A percentile compares a stretch with the other conserved stretches of the same genome.
phyloP scores from a whole-genome alignment of 768 basidiomycete species.

The Suillus brevipes region DNA sequence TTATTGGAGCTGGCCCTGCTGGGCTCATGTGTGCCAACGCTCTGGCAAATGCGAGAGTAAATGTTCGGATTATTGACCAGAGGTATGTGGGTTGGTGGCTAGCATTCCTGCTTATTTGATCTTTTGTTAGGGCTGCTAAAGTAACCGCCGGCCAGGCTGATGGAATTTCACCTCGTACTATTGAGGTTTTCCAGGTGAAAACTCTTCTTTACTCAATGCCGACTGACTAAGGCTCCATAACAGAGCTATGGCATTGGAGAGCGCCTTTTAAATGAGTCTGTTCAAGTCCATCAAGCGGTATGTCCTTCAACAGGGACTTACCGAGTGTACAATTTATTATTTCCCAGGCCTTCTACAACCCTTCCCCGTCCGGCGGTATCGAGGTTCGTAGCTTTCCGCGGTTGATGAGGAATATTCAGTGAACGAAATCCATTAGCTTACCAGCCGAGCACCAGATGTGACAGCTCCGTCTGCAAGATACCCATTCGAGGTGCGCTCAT shows the following conservation, averaged over 20 bases:
- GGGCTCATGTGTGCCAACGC: conserved; percentile 47
- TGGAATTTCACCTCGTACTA: conserved; percentile 26
- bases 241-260: conserved; percentile 79
- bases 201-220: not conserved
- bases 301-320: conserved; percentile 20
- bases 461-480: conserved; percentile 62
- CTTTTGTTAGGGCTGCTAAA: conserved; percentile 14
- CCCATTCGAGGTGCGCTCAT: conserved; percentile 59
- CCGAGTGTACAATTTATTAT: not conserved
- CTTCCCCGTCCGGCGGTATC: conserved; percentile 58
- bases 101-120: conserved; percentile 1
- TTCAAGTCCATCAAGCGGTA: conserved; percentile 68
- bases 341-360: conserved; percentile 72
- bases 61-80: conserved; percentile 42
- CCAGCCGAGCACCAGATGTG: conserved; percentile 61
- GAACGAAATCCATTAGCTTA: conserved; percentile 43
- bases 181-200: conserved; percentile 48
- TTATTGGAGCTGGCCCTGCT: conserved; percentile 45
- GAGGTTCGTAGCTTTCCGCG: conserved; percentile 38
- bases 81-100: conserved; percentile 24
- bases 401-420: not conserved
- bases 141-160: conserved; percentile 31
- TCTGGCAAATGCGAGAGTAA: conserved; percentile 36
- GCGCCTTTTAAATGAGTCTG: conserved; percentile 57
- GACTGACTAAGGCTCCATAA: not conserved